A percentile compares a stretch with the other conserved stretches of the same genome.
Conservation (phyloP, 176 grass and related monocot genomes). For the Aechmea fasciata region DNA sequence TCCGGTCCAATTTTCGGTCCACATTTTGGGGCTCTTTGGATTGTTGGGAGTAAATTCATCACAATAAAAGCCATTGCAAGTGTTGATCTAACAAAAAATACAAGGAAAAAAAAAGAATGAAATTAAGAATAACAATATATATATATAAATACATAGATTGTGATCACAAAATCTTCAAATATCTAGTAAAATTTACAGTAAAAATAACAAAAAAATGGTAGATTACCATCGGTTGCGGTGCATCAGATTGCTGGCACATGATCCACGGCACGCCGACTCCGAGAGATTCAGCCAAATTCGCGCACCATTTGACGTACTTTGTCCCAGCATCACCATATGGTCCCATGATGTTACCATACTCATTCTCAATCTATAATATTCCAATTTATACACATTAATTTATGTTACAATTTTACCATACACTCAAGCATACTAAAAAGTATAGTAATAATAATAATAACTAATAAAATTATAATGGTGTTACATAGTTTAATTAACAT, state of each 20-base stretch:
- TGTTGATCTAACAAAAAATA: slow-evolving; percentile 41
- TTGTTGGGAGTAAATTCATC: slow-evolving; percentile 54
- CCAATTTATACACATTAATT: too few species aligned
- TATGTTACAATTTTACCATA: too few species aligned
- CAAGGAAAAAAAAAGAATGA: too few species aligned
- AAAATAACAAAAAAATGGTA: too few species aligned
- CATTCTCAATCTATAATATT: slow-evolving; percentile 49
- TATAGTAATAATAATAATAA: too few species aligned
- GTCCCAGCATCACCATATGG: slow-evolving; percentile 9
- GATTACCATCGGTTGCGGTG: slow-evolving; percentile 33
- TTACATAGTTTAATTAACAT: not conserved
- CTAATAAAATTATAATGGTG: too few species aligned
- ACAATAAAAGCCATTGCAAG: slow-evolving; percentile 81
- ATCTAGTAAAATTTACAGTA: too few species aligned
- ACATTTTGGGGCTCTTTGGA: slow-evolving; percentile 59
- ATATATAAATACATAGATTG: too few species aligned
- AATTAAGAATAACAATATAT: too few species aligned
- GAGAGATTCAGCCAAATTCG: slow-evolving; percentile 31
- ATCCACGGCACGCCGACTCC: slow-evolving; percentile 43
- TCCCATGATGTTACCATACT: slow-evolving; percentile 38
- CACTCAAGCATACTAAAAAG: too few species aligned
- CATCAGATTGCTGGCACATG: slow-evolving; percentile 57
- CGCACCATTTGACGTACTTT: slow-evolving; percentile 42
- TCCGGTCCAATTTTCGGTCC: slow-evolving; percentile 94
- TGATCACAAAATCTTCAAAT: too few species aligned